Conservation (phyloP, 495 filamentous ascomycete genomes). For the Penicillium turbatum region DNA sequence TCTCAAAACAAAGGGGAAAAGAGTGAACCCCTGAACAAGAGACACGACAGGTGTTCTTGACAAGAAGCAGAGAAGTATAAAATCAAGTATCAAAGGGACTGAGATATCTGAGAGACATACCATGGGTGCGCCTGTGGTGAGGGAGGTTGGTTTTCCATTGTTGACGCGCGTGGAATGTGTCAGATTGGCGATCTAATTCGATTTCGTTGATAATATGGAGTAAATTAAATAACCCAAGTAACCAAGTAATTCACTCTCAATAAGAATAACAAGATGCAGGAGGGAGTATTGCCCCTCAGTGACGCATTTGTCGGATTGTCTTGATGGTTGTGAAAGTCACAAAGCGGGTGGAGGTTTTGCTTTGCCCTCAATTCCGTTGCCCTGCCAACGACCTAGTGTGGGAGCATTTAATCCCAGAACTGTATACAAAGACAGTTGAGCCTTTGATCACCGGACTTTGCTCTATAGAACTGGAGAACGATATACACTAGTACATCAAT, state of each 20-base stretch:
- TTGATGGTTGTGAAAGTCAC: conserved; percentile 3
- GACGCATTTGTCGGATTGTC: not conserved
- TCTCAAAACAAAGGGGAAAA: conserved; percentile 3
- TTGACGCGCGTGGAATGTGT: conserved; percentile 31
- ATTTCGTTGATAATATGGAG: not conserved
- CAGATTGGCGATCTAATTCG: conserved; percentile 15
- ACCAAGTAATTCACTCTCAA: not conserved
- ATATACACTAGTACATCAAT: not conserved
- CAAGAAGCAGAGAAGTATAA: not conserved
- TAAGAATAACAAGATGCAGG: not conserved
- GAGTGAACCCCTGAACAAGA: not conserved
- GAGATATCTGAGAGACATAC: conserved; percentile 12
- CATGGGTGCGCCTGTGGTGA: conserved; percentile 18
- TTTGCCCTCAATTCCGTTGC: conserved; percentile 7
- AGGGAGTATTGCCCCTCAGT: not conserved
- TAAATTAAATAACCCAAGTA: not conserved
- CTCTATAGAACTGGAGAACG: too few relatives aligned
- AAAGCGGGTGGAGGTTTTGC: conserved; percentile 5
- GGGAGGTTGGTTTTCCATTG: conserved; percentile 21
- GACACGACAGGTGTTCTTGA: not conserved
- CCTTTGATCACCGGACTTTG: too few relatives aligned
- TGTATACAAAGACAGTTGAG: too few relatives aligned
- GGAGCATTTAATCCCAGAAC: too few relatives aligned
- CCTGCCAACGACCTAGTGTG: conserved; percentile 6
- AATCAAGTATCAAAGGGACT: not conserved